phyloP scores from a whole-genome alignment of 495 filamentous ascomycete species.

The Aspergillus avenaceus region DNA sequence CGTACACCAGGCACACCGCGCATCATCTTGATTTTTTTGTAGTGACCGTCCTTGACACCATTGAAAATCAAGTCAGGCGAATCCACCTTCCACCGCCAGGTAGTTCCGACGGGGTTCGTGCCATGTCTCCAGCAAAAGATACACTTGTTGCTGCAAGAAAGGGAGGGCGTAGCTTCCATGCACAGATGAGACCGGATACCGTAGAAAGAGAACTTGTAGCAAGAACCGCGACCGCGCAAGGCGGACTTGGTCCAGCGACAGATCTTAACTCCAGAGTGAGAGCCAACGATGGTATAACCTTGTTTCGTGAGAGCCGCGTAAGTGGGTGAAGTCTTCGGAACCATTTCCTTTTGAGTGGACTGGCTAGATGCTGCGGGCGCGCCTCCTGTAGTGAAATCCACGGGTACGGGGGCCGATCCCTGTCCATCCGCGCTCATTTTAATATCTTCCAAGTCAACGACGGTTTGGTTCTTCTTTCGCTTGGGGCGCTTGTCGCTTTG shows the following conservation, averaged over 20 bases:
- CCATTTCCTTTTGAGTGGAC: conserved; percentile 76
- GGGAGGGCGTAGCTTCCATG: conserved; percentile 94
- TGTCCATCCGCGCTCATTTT: conserved; percentile 49
- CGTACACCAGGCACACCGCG: conserved; percentile 88
- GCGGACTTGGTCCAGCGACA: conserved; percentile 98
- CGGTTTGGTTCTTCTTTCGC: conserved; percentile 38
- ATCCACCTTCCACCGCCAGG: conserved; percentile 94
- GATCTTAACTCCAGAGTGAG: conserved; percentile 95
- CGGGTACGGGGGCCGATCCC: conserved; percentile 52
- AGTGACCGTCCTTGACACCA: conserved; percentile 86
- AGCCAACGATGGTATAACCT: conserved; percentile 91
- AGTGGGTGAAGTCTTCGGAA: conserved; percentile 83
- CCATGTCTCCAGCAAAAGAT: conserved; percentile 99
- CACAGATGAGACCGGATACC: conserved; percentile 93
- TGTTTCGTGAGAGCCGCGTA: conserved; percentile 88
- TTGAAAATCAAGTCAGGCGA: conserved; percentile 82
- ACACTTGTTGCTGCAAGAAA: conserved; percentile 96
- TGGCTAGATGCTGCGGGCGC: conserved; percentile 39
- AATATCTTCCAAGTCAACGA: conserved; percentile 84
- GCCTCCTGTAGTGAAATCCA: conserved; percentile 79
- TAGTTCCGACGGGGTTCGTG: conserved; percentile 93
- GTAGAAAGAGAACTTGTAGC: conserved; percentile 97
- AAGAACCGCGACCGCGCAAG: conserved; percentile 89
- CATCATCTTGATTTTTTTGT: conserved; percentile 96
- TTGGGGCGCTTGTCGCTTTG: conserved; percentile 26